A percentile compares a stretch with the other conserved stretches of the same genome.
These are phyloP conservation scores for Acidiella bohemica DNA, from an alignment of 495 filamentous ascomycete species.

Conservation along the genomic window DNA sequence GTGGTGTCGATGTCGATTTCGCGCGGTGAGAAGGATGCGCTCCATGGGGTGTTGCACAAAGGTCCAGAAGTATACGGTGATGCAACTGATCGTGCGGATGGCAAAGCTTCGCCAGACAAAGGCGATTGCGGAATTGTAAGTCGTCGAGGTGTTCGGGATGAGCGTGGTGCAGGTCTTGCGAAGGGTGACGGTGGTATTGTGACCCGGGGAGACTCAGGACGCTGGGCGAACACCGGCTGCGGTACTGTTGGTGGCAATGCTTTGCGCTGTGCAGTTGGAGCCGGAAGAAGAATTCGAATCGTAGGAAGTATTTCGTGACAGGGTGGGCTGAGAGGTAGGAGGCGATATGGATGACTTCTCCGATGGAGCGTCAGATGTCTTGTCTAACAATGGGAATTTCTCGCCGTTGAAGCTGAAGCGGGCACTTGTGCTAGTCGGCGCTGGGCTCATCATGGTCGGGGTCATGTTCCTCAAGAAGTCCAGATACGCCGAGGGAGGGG, in stretches of 20 bases:
- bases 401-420: slow-evolving; percentile 29
- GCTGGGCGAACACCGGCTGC: slow-evolving; percentile 11
- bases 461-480: slow-evolving; percentile 79
- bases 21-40: slow-evolving; percentile 36
- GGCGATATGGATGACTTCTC: slow-evolving; percentile 18
- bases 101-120: slow-evolving; percentile 30
- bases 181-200: slow-evolving; percentile 33
- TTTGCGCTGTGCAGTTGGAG: slow-evolving; percentile 15
- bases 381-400: slow-evolving; percentile 19
- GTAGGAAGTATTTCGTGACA: slow-evolving; percentile 18
- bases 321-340: slow-evolving; percentile 17
- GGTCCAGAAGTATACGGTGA: slow-evolving; percentile 13
- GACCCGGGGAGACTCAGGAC: slow-evolving; percentile 19
- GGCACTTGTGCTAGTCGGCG: slow-evolving; percentile 25
- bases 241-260: slow-evolving; percentile 13
- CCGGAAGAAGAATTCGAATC: slow-evolving; percentile 13
- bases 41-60: slow-evolving; percentile 23
- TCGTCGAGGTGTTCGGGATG: slow-evolving; percentile 41
- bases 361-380: slow-evolving; percentile 19
- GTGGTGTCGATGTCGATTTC: slow-evolving; percentile 49
- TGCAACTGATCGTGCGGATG: slow-evolving; percentile 12
- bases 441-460: slow-evolving; percentile 42
- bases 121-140: slow-evolving; percentile 50
- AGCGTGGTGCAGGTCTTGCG: slow-evolving; percentile 36
- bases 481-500: slow-evolving; percentile 79